Base-by-base conservation (phyloP, 129 eudicot species). In the Escallonia herrerae region DNA sequence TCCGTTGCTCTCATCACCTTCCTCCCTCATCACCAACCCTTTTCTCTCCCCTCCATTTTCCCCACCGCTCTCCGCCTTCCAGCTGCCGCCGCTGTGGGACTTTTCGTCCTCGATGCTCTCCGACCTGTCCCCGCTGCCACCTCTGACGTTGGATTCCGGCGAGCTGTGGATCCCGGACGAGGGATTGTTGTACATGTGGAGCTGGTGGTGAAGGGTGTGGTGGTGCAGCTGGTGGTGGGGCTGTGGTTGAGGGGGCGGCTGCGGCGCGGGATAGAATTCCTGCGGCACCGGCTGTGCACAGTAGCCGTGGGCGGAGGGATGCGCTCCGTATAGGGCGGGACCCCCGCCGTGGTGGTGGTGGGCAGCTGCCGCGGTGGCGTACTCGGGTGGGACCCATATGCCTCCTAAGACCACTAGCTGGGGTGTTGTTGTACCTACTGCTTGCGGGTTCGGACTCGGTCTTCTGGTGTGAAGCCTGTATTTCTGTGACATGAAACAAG, bases 351-450 rank as follows among this genome's bases (percentile, higher is more conserved):
- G 80, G 40, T 68, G 68, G 15, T 53, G 71, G 8, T 47, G 51
- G 2, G 78, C 76, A 8, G 83, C 78, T 5, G 85, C 78, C 0
- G 87, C 85, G 8, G 79, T 69, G 40, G 95, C 95, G 38, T 93
- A 93, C 48, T 93, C 98, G 1, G 89, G 91, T 76, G 96, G 95
- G 71, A 93, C 98, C 98, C 98, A 93, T 77, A 93, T 93, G 11
- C 98, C 95, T 3, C 98, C 98, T 49, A 93, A 73, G 64, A 93
- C 96, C 60, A 93, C 95, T 66, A 93, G 77, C 66, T 85, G 98
- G 0, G 95, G 95, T 2, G 82, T 38, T 5, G 82, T 63, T 22
- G 78, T 63, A 5, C 90, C 87, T 2, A 82, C 59, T 5, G 86
- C 70, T 77, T 88, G 98, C 63, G 96, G 89, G 80, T 82, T 79